Evolutionary conservation across 1,139 yeast species (phyloP), one percentile per base, ranked within the genome.

Genomic region (Sugiyamaella xylanicola): DNA sequence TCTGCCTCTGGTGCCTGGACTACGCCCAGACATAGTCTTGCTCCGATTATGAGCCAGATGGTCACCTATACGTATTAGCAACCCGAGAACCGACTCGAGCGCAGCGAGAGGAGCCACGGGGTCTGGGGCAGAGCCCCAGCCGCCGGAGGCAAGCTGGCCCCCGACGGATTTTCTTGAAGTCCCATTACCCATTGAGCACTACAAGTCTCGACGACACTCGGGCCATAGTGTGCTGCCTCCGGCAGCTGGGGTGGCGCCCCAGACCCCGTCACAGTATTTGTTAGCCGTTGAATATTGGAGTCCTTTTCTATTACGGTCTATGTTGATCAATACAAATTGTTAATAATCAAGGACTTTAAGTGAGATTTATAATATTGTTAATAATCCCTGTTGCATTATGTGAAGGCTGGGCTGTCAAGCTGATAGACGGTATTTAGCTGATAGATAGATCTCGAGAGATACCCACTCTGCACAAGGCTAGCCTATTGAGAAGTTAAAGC

Each of bases 101-200:
- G 43, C 8, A 39, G 43, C 21, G 25, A 20, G 25, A 7, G 21
- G 21, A 39, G 40, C 40, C 16, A 20, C 43, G 43, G 21, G 25
- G 43, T 39, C 25, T 39, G 43, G 43, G 43, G 43, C 43, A 39
- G 43, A 7, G 21, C 43, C 43, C 43, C 25, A 39, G 43, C 43
- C 21, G 43, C 43, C 43, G 43, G 43, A 39, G 43, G 21, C 43
- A 16, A 13, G 5, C 4, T 25, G 29, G 29, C 29, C 5, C n/a
- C 25, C 16, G 21, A 16, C 8, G 43, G 8, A 17, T 25, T 9
- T 5, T 25, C 29, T 5, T 25, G 29, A 25, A 25, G 8, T 5
- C 29, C 29, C 29, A 25, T n/a, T 25, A 9, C 9, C 29, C 9
- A 9, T 25, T 5, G 9, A 25, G 29, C 29, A 5, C 9, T 5